Base-by-base conservation (phyloP, 2,329 filamentous ascomycete genomes). In the Curvularia spicifera region DNA sequence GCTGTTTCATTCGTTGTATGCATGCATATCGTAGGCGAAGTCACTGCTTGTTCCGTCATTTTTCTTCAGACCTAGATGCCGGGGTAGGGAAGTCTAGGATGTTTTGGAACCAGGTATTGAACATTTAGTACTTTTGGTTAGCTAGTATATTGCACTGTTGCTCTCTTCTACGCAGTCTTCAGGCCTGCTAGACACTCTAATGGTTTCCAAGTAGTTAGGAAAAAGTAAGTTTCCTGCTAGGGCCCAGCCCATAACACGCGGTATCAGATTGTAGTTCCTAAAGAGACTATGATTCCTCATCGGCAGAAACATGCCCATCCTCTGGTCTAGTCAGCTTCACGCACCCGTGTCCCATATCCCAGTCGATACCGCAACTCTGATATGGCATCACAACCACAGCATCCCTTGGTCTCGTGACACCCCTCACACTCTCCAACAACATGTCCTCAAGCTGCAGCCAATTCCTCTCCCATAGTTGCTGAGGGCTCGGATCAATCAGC, bases 321-420 rank as follows among this genome's bases (percentile, higher is more conserved):
- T 59, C 61, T 5, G 71, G 71, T 35, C 48, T 68, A 29, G 59
- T 65, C 33, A 75, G 56, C 43, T 45, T 44, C 8, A 68, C 68
- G 9, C 46, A 54, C 43, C 64, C 63, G 13, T 54, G 60, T 0
- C 65, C 70, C 69, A 74, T 65, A 52, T 73, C 66, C 66, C 68
- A 69, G 10, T 65, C 67, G 8, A 60, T 53, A 9, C 60, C 53
- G 56, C 73, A 74, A 39, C 59, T 68, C 37, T 54, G 56, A 66
- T 74, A 76, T 40, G 74, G 74, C 56, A 76, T 49, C 46, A 69
- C 37, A 6, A 76, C 37, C 40, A 69, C 71, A 44, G 69, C 71
- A 22, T 54, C 50, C 29, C 46, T 60, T 8, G 64, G 59, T 28
- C 37, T 52, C 24, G 35, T 56, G 26, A 76, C 70, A 4, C 42